Evolutionary conservation across 2,329 filamentous ascomycete species (phyloP), one percentile per base, ranked within the genome.

Genomic region (Cordyceps cateniannulata): DNA sequence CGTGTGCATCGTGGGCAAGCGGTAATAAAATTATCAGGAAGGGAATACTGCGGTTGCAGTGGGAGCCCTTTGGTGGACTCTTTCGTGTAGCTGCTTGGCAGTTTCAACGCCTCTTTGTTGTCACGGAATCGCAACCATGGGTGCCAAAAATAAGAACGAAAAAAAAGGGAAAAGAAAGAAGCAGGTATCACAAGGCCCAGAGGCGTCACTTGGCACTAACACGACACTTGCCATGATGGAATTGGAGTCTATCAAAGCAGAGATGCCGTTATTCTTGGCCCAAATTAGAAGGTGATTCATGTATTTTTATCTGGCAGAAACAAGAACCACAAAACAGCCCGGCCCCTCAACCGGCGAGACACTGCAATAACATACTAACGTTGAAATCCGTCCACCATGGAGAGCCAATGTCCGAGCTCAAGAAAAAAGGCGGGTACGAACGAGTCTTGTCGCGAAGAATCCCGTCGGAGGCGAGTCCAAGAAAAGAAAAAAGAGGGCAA

Each of bases 371-470:
- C 8, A 9, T 32, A 32, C 6, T 32, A 32, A 32, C 29, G 29
- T 32, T 32, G 29, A 2, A 35, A 35, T 35, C 32, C 10, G 32
- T 14, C 53, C 48, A 35, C 18, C 22, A 35, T 22, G 29, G 14
- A 38, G 53, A 47, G n/a, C 38, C 20, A 48, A 44, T 18, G 55
- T 58, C 55, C 55, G 55, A 58, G 55, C 55, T 25, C 55, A 49
- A 16, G 20, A n/a, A 47, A 49, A 25, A 50, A n/a, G 9, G 55
- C 48, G 55, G 55, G 24, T 58, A 50, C 55, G 10, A 14, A 16
- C n/a, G 14, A 22, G 12, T 47, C 9, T 27, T 14, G 44, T 40
- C 9, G n/a, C 6, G 52, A n/a, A 53, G 51, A 40, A 53, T 25
- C 49, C 8, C 29, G 32, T 24, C n/a, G 12, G 32, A 25, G 29